A percentile compares a stretch with the other conserved stretches of the same genome.
These are phyloP conservation scores for Debaryomyces sp. DNA, from an alignment of 1,139 yeast genomes.

Conservation along the genomic window DNA sequence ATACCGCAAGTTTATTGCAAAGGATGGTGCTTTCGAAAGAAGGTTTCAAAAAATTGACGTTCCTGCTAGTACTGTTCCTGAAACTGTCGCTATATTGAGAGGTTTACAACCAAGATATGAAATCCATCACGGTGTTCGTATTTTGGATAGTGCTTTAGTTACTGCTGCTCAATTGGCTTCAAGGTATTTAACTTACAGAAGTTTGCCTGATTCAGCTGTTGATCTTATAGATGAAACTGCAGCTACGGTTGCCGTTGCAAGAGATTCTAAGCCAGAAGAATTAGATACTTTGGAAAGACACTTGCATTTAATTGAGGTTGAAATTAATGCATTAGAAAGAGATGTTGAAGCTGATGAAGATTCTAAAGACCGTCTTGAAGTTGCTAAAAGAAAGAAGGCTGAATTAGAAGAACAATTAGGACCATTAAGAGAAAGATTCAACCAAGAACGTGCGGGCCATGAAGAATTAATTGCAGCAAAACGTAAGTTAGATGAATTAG, in stretches of 20 bases:
- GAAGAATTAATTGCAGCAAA: constrained; percentile 88
- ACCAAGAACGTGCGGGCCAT: constrained; percentile 88
- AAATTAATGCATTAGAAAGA: constrained; percentile 94
- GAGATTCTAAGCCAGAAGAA: constrained; percentile 98
- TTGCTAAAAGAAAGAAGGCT: constrained; percentile 79
- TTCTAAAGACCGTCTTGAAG: constrained; percentile 81
- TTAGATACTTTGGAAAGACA: constrained; percentile 92
- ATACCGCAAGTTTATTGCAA: constrained; percentile 88
- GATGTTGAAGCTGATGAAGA: constrained; percentile 88
- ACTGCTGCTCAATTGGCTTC: constrained; percentile 95
- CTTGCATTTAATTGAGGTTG: constrained; percentile 88
- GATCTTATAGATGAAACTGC: constrained; percentile 97
- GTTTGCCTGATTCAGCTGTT: constrained; percentile 96
- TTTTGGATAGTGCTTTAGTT: constrained; percentile 91
- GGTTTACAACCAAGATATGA: constrained; percentile 96
- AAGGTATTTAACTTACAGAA: constrained; percentile 91
- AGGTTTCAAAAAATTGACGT: constrained; percentile 97
- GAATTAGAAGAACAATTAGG: constrained; percentile 80
- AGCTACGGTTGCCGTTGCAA: constrained; percentile 96
- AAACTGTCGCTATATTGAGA: constrained; percentile 93
- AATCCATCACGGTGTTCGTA: constrained; percentile 97
- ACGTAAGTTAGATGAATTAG: constrained; percentile 89
- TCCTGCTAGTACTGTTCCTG: constrained; percentile 88
- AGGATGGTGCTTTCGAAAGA: constrained; percentile 98
- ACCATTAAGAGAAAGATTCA: constrained; percentile 85